Evolutionary conservation across 139 green algal genomes (phyloP).

Genomic region (Penium margaritaceum): DNA sequence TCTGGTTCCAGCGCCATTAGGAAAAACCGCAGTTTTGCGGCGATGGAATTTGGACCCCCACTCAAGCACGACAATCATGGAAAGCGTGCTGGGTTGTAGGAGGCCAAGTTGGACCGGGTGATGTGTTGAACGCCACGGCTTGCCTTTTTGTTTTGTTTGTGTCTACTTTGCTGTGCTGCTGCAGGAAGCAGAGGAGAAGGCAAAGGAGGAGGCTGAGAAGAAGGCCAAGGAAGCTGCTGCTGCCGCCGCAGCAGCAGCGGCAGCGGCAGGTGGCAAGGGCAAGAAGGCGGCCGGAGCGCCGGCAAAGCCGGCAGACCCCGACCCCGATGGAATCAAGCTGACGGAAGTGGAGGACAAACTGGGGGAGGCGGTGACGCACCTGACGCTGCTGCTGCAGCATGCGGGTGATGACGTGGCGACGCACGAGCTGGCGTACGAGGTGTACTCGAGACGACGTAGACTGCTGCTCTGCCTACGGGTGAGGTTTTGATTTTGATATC

Average conservation of each 20-base stretch:
- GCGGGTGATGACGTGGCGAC: constrained; percentile 48
- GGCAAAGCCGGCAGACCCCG: constrained; percentile 58
- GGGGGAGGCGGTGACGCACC: constrained; percentile 75
- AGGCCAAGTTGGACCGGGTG: no score
- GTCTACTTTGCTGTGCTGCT: background rate
- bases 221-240: constrained; percentile 38
- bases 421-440: constrained; percentile 62
- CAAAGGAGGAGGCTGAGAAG: no score
- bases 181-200: constrained; percentile 55
- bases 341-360: constrained; percentile 65
- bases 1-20: no score
- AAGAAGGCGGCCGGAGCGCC: constrained; percentile 34
- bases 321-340: constrained; percentile 77
- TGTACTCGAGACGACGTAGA: constrained; percentile 64
- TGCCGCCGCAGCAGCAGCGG: constrained; percentile 30
- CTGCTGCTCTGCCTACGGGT: constrained; percentile 69
- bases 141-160: background rate
- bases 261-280: constrained; percentile 35
- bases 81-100: no score
- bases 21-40: background rate
- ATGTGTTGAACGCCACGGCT: background rate
- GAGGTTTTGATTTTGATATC: background rate
- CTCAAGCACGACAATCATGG: no score
- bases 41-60: background rate
- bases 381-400: constrained; percentile 61